A percentile compares a stretch with the other conserved stretches of the same genome.
phyloP scores from a whole-genome alignment of 306 rosid species.

The Ormosia semicastrata region DNA sequence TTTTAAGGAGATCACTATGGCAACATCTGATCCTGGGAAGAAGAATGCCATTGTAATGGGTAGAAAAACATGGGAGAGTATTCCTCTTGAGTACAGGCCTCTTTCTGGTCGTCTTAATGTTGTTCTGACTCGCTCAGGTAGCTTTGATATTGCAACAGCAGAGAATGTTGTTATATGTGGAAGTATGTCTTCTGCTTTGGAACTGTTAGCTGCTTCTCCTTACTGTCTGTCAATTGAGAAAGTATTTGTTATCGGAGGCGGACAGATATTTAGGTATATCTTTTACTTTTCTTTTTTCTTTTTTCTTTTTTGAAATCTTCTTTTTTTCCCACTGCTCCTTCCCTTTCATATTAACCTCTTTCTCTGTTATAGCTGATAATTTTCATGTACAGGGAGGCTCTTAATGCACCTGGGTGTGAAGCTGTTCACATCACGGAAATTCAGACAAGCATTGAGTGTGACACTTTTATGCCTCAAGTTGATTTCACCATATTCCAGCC shows the following conservation, averaged over 20 bases:
- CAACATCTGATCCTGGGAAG: constrained; percentile 71
- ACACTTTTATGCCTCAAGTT: constrained; percentile 74
- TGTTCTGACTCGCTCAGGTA: constrained; percentile 87
- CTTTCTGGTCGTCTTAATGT: constrained; percentile 91
- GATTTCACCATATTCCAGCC: constrained; percentile 65
- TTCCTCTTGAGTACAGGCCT: constrained; percentile 65
- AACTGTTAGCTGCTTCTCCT: constrained; percentile 86
- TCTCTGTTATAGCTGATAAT: constrained; percentile 1
- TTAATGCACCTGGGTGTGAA: constrained; percentile 79
- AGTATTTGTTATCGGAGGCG: constrained; percentile 92
- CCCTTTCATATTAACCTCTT: not conserved
- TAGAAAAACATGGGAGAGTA: constrained; percentile 93
- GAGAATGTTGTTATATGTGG: constrained; percentile 87
- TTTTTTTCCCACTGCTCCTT: not conserved
- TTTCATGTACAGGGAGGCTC: constrained; percentile 67
- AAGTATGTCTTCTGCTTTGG: constrained; percentile 79
- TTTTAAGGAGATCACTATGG: constrained; percentile 66
- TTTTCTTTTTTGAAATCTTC: not conserved
- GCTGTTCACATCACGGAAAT: constrained; percentile 91
- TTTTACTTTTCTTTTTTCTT: not conserved
- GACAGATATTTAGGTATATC: constrained; percentile 72
- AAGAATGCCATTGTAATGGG: constrained; percentile 94
- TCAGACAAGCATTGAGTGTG: constrained; percentile 68
- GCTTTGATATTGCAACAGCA: constrained; percentile 79
- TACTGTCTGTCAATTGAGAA: constrained; percentile 84